These are phyloP conservation scores for Salix dunnii DNA, from an alignment of 345 rosid species.

Conservation along the genomic window DNA sequence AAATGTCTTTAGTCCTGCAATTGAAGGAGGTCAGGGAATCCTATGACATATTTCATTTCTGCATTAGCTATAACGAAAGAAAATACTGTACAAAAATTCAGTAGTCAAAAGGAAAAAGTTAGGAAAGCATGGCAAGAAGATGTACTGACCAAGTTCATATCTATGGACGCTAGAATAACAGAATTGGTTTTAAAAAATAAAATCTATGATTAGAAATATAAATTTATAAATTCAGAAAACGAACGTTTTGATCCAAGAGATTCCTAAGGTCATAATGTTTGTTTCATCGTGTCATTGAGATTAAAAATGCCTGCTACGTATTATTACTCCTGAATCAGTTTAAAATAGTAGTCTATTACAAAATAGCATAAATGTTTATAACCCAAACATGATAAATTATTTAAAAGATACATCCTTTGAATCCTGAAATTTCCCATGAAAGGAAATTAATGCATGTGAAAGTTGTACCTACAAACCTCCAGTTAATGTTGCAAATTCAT, in stretches of 20 bases:
- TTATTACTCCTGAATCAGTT: too few species aligned
- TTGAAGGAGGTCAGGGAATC: neutral
- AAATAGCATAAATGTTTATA: neutral
- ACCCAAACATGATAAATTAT: too few species aligned
- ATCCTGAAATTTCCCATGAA: neutral
- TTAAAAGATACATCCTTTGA: neutral
- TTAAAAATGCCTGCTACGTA: neutral
- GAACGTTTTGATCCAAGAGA: neutral
- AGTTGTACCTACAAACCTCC: conserved; percentile 3
- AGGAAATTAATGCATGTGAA: neutral
- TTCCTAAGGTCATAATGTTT: neutral
- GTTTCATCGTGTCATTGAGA: neutral
- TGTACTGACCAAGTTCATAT: too few species aligned
- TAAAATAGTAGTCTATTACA: neutral
- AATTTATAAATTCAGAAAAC: neutral
- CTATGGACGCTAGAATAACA: too few species aligned
- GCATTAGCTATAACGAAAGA: too few species aligned
- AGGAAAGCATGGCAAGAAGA: too few species aligned
- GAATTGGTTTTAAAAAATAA: too few species aligned
- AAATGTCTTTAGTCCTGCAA: neutral
- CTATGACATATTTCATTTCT: neutral
- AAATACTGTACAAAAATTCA: too few species aligned
- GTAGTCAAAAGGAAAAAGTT: too few species aligned
- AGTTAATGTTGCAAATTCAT: neutral
- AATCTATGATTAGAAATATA: too few species aligned